These are phyloP conservation scores for Chalciporus sp. DNA, from an alignment of 1,284 basidiomycete genomes.

Conservation along the genomic window DNA sequence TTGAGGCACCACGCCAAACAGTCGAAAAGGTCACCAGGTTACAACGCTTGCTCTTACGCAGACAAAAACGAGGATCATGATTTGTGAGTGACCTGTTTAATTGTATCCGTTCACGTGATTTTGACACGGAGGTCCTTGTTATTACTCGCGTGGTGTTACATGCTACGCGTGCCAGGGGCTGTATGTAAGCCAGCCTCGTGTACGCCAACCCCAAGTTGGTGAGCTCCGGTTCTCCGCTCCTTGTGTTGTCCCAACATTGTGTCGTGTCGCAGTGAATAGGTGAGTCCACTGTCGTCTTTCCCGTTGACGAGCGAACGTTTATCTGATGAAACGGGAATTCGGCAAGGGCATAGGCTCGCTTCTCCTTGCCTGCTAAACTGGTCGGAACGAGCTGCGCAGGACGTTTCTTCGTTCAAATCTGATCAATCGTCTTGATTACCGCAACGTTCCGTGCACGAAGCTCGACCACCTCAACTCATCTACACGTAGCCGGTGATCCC, in stretches of 20 bases:
- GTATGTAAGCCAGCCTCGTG: slow-evolving; percentile 36
- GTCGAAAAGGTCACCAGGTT: no score
- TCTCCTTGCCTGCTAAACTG: slow-evolving; percentile 6
- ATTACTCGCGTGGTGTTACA: slow-evolving; percentile 1
- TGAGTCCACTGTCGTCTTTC: slow-evolving; percentile 11
- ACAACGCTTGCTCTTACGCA: no score
- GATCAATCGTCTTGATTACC: slow-evolving; percentile 25
- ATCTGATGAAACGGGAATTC: not conserved
- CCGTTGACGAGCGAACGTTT: not conserved
- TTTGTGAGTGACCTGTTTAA: no score
- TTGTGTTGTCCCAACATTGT: slow-evolving; percentile 23
- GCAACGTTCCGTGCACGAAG: slow-evolving; percentile 20
- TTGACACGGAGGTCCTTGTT: no score
- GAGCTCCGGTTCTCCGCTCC: slow-evolving; percentile 24
- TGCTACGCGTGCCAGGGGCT: slow-evolving; percentile 10
- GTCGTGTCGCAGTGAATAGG: slow-evolving; percentile 28
- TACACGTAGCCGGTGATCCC: slow-evolving; percentile 14
- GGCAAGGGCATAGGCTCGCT: slow-evolving; percentile 3
- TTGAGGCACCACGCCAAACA: no score
- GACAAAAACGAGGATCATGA: no score
- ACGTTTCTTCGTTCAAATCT: slow-evolving; percentile 28
- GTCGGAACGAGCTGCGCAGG: slow-evolving; percentile 30
- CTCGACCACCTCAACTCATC: slow-evolving; percentile 8
- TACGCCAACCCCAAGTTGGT: slow-evolving; percentile 30
- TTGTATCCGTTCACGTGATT: no score